These are phyloP conservation scores for Schizonepeta tenuifolia DNA, from an alignment of 257 asterid genomes.

Conservation along the genomic window DNA sequence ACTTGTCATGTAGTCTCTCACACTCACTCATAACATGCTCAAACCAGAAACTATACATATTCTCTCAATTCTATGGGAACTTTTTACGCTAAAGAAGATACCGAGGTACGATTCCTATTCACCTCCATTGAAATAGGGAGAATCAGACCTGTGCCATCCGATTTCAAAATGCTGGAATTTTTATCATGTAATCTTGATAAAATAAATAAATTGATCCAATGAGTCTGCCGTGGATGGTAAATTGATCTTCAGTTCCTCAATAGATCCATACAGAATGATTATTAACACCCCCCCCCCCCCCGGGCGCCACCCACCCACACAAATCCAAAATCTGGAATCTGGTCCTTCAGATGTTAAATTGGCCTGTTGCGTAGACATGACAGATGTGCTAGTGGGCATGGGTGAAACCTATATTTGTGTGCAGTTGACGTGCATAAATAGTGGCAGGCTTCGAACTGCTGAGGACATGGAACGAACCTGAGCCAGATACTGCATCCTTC, in stretches of 20 bases:
- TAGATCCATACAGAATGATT: not conserved
- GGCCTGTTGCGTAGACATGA: constrained; percentile 13
- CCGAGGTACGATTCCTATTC: not conserved
- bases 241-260: constrained; percentile 11
- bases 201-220: constrained; percentile 17
- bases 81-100: not conserved
- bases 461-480: constrained; percentile 57
- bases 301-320: too few relatives aligned
- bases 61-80: constrained; percentile 14
- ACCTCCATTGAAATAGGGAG: constrained; percentile 8
- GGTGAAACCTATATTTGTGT: not conserved
- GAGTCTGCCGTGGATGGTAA: constrained; percentile 18
- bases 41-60: constrained; percentile 18
- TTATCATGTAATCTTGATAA: not conserved
- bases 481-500: constrained; percentile 79
- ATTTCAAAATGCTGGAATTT: constrained; percentile 17
- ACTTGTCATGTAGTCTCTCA: constrained; percentile 16
- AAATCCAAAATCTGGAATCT: not conserved
- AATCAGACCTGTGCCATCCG: constrained; percentile 19
- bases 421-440: constrained; percentile 21
- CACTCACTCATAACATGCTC: constrained; percentile 29
- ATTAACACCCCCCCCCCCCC: not conserved
- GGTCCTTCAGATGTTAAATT: not conserved
- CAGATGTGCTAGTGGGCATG: not conserved
- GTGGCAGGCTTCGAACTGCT: constrained; percentile 23